Evolutionary conservation across 2,329 filamentous ascomycete species (phyloP).

Genomic region (Exophiala spinifera): DNA sequence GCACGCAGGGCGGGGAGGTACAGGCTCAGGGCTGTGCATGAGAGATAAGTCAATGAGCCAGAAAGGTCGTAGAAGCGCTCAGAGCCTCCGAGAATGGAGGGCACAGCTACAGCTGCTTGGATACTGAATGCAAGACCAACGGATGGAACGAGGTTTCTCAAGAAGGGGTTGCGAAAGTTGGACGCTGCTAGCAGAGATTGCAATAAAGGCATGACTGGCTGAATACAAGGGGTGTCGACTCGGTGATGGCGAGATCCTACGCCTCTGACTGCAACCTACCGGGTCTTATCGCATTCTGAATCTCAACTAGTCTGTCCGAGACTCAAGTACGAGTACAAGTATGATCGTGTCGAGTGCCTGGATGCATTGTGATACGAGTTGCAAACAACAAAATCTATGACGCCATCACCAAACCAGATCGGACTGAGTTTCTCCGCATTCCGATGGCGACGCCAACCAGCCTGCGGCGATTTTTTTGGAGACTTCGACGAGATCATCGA

Average conservation of each 20-base stretch:
- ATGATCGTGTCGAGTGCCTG: background rate
- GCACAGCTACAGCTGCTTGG: slow-evolving; percentile 60
- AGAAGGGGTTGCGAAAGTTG: slow-evolving; percentile 60
- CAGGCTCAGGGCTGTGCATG: slow-evolving; percentile 60
- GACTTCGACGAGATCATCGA: background rate
- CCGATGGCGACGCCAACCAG: background rate
- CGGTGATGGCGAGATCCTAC: background rate
- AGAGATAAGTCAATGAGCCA: slow-evolving; percentile 64
- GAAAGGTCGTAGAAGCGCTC: slow-evolving; percentile 69
- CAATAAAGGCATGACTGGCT: slow-evolving; percentile 32
- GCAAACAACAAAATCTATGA: background rate
- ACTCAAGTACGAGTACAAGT: background rate
- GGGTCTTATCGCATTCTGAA: background rate
- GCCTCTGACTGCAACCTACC: background rate
- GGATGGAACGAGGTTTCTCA: slow-evolving; percentile 61
- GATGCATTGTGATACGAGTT: background rate
- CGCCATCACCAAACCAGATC: background rate
- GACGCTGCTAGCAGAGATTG: slow-evolving; percentile 56
- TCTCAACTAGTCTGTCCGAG: background rate
- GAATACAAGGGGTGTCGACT: slow-evolving; percentile 29
- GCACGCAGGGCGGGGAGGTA: slow-evolving; percentile 60
- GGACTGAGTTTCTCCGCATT: background rate
- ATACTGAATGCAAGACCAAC: slow-evolving; percentile 62
- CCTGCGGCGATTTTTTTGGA: background rate
- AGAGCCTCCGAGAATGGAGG: slow-evolving; percentile 58